Conservation (phyloP, 371 early-diverging fungal species). For the Zancudomyces culisetae region DNA sequence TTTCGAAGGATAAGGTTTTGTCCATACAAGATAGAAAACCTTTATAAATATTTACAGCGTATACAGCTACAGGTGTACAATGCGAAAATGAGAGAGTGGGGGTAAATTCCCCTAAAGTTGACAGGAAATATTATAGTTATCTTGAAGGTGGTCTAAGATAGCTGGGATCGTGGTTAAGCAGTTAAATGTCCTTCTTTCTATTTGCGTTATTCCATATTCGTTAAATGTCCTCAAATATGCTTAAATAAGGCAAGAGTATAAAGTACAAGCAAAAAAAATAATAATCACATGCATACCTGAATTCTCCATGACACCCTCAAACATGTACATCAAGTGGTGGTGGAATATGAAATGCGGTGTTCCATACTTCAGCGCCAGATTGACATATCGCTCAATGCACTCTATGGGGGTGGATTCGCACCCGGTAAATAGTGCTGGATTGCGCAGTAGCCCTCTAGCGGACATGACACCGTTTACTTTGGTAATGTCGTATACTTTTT, state of each 20-base stretch:
- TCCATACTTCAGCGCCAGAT: constrained; percentile 56
- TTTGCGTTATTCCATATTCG: not conserved
- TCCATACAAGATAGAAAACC: no score
- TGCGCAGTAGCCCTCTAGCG: constrained; percentile 71
- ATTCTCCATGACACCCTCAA: constrained; percentile 64
- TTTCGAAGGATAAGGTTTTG: no score
- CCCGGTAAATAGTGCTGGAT: constrained; percentile 69
- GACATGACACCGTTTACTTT: constrained; percentile 73
- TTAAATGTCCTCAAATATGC: not conserved
- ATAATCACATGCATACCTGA: not conserved
- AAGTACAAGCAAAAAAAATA: not conserved
- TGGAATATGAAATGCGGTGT: constrained; percentile 71
- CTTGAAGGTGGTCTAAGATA: constrained; percentile 62
- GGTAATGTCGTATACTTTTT: constrained; percentile 41
- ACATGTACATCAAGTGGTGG: constrained; percentile 88
- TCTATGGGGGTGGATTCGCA: constrained; percentile 46
- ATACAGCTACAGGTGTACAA: no score
- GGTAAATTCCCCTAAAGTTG: no score
- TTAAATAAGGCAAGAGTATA: not conserved
- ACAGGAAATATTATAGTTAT: constrained; percentile 50
- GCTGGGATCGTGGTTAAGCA: constrained; percentile 56
- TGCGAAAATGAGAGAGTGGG: no score
- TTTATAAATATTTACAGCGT: no score
- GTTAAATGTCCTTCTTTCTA: constrained; percentile 73
- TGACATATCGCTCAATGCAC: constrained; percentile 56